These are phyloP conservation scores for Neurospora sp. DNA, from an alignment of 495 filamentous ascomycete genomes.

Conservation along the genomic window DNA sequence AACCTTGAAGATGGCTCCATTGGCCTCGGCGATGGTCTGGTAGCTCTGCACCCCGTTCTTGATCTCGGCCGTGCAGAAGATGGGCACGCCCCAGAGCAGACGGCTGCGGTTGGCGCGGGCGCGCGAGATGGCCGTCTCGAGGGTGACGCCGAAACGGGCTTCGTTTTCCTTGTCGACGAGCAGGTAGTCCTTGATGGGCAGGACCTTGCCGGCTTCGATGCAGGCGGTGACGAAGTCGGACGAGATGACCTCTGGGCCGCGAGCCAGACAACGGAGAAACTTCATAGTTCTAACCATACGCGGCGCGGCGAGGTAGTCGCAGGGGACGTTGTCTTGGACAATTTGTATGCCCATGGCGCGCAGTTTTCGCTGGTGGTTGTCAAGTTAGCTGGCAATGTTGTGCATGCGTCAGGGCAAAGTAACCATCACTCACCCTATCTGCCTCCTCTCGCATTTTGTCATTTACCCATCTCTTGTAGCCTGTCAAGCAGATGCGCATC, in stretches of 20 bases:
- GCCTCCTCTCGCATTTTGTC: conserved; percentile 60
- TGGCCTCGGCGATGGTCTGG: conserved; percentile 71
- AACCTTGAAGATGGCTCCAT: conserved; percentile 73
- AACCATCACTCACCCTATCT: conserved; percentile 56
- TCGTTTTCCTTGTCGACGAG: conserved; percentile 65
- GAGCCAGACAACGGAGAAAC: conserved; percentile 78
- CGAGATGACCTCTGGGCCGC: conserved; percentile 61
- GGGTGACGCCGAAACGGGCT: conserved; percentile 53
- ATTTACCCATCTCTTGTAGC: conserved; percentile 64
- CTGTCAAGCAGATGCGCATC: conserved; percentile 68
- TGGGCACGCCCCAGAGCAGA: conserved; percentile 58
- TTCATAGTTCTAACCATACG: conserved; percentile 80
- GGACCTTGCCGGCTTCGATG: conserved; percentile 45
- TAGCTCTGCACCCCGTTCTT: conserved; percentile 75
- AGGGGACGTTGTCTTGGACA: conserved; percentile 59
- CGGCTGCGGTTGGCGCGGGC: conserved; percentile 67
- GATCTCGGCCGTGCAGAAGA: conserved; percentile 73
- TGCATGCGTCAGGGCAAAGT: neutral
- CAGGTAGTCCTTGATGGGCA: conserved; percentile 49
- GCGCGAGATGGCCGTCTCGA: conserved; percentile 52
- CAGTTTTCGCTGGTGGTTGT: conserved; percentile 55
- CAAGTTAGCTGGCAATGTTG: conserved; percentile 12
- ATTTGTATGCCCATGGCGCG: conserved; percentile 76
- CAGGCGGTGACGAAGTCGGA: conserved; percentile 72
- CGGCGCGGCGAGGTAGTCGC: conserved; percentile 82